phyloP scores from a whole-genome alignment of 2,329 filamentous ascomycete species.

The Monosporascus sp. region DNA sequence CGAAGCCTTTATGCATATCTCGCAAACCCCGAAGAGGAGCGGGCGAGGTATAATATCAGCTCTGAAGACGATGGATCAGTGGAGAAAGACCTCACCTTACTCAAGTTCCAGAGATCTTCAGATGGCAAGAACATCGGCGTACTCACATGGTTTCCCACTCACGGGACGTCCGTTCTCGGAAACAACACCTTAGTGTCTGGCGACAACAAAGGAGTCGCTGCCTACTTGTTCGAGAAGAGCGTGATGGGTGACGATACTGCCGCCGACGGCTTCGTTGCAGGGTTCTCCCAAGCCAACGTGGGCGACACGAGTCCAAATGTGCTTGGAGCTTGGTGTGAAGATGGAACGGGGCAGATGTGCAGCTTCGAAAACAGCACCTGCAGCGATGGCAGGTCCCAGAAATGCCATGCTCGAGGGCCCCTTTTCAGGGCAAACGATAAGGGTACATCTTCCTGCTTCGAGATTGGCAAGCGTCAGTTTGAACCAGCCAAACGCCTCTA shows the following conservation, averaged over 20 bases:
- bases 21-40: constrained; percentile 74
- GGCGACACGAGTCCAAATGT: constrained; percentile 89
- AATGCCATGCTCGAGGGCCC: constrained; percentile 70
- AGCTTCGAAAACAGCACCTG: constrained; percentile 82
- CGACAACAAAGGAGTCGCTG: constrained; percentile 96
- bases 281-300: constrained; percentile 87
- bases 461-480: constrained; percentile 70
- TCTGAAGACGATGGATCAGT: constrained; percentile 47
- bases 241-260: constrained; percentile 49
- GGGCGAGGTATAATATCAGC: constrained; percentile 56
- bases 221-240: constrained; percentile 74
- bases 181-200: constrained; percentile 89
- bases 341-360: constrained; percentile 67
- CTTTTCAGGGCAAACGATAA: constrained; percentile 62
- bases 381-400: constrained; percentile 59
- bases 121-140: constrained; percentile 75
- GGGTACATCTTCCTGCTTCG: constrained; percentile 67
- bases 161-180: constrained; percentile 83
- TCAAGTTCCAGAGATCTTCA: constrained; percentile 69
- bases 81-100: constrained; percentile 71
- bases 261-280: constrained; percentile 71
- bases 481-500: constrained; percentile 39
- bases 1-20: constrained; percentile 84
- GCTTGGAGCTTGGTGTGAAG: constrained; percentile 83
- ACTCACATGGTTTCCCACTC: constrained; percentile 86